These are phyloP conservation scores for Trypanosoma conorhini DNA, from an alignment of 208 protist species.

Conservation along the genomic window DNA sequence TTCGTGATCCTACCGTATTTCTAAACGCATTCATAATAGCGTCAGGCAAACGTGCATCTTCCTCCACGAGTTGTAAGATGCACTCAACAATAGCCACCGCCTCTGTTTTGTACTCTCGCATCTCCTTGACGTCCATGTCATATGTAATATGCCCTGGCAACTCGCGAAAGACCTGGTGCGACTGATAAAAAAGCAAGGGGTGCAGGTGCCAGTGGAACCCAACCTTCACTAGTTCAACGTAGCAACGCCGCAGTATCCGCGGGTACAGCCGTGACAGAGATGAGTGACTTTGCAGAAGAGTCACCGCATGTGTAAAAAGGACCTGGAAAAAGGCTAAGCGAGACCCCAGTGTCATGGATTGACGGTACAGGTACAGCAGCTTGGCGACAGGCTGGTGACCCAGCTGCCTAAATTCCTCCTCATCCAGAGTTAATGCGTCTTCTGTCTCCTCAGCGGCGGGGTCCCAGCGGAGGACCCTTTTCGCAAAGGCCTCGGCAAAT, in stretches of 20 bases:
- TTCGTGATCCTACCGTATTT: constrained; percentile 29
- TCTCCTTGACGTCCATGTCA: constrained; percentile 61
- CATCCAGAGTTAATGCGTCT: constrained; percentile 25
- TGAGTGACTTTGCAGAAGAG: constrained; percentile 3
- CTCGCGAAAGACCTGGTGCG: constrained; percentile 47
- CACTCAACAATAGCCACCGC: constrained; percentile 59
- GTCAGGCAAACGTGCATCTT: constrained; percentile 55
- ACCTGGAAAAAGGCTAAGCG: constrained; percentile 71
- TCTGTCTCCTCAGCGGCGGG: constrained; percentile 14
- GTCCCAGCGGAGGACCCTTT: constrained; percentile 49
- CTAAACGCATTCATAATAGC: constrained; percentile 44
- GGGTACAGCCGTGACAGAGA: constrained; percentile 15
- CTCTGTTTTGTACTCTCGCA: constrained; percentile 57
- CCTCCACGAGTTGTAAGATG: constrained; percentile 53
- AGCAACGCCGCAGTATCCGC: constrained; percentile 25
- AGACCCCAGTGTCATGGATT: constrained; percentile 53
- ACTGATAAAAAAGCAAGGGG: constrained; percentile 76
- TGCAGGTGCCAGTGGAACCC: constrained; percentile 83
- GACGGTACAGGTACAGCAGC: constrained; percentile 61
- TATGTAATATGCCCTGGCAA: constrained; percentile 63
- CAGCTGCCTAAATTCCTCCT: constrained; percentile 40
- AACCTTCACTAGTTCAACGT: constrained; percentile 53
- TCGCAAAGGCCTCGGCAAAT: constrained; percentile 66
- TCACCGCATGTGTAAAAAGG: constrained; percentile 62
- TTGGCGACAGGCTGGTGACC: constrained; percentile 46